These are phyloP conservation scores for Termitomyces sp. DNA, from an alignment of 768 basidiomycete species.

Conservation along the genomic window DNA sequence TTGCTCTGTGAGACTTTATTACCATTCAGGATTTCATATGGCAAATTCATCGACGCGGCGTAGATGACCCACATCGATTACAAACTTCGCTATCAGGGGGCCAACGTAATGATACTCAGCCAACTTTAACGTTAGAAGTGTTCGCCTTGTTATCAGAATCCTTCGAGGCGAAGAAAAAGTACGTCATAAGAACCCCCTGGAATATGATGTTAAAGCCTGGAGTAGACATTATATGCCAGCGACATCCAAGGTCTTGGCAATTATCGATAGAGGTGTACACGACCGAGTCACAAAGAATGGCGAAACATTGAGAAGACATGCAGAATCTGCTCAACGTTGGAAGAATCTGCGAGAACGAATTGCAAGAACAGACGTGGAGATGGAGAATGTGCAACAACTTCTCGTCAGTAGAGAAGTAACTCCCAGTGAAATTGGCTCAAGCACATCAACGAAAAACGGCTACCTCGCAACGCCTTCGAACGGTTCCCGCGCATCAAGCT, in stretches of 20 bases:
- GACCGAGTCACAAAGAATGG: slow-evolving; percentile 96
- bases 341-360: slow-evolving; percentile 75
- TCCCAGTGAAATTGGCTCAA: slow-evolving; percentile 68
- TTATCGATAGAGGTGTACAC: slow-evolving; percentile 90
- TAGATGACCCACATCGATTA: slow-evolving; percentile 38
- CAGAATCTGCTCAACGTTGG: slow-evolving; percentile 88
- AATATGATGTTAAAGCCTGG: not conserved
- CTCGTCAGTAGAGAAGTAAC: slow-evolving; percentile 44
- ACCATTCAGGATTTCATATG: slow-evolving; percentile 70
- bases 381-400: slow-evolving; percentile 64
- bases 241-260: slow-evolving; percentile 84
- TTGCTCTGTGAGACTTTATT: slow-evolving; percentile 3
- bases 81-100: slow-evolving; percentile 40
- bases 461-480: slow-evolving; percentile 64
- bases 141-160: slow-evolving; percentile 66
- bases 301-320: slow-evolving; percentile 84
- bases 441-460: slow-evolving; percentile 50
- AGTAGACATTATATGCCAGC: slow-evolving; percentile 91
- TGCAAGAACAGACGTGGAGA: slow-evolving; percentile 71
- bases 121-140: slow-evolving; percentile 50
- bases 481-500: slow-evolving; percentile 38
- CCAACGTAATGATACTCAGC: slow-evolving; percentile 38
- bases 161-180: slow-evolving; percentile 89
- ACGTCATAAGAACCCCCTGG: slow-evolving; percentile 7
- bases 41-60: slow-evolving; percentile 62